Base-by-base conservation (phyloP, 2,329 filamentous ascomycete genomes). In the Tolypocladium inflatum region DNA sequence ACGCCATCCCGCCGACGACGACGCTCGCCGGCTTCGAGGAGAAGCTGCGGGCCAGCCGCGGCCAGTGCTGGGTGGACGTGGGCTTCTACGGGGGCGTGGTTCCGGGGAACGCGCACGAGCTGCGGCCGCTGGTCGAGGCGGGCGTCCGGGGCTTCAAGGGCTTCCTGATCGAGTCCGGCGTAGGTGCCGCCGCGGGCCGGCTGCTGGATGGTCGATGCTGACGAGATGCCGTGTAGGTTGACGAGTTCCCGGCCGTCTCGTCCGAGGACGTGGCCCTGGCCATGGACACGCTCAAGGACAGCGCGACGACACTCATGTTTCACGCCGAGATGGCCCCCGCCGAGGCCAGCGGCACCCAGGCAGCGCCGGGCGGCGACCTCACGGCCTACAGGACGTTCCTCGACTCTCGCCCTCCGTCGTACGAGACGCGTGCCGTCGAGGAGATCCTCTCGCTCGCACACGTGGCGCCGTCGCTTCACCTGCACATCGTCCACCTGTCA, bases 321-420 rank as follows among this genome's bases (percentile, higher is more conserved):
- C 94, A 99, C 70, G 94, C 94, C 58, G 94, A 99, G 74, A 97
- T 97, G 91, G 87, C 95, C 15, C 91, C 93, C n/a, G 90, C 91
- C 21, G 89, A 92, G 63, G 76, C 89, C 55, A 84, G 85, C 63
- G 91, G 37, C 19, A 7, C 43, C 51, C 26, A 58, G 43, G 41
- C 42, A 43, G 43, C 26, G 39, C 17, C 33, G n/a, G 39, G 23
- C 39, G 91, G 90, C 19, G 84, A 88, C 13, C 77, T 92, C 33
- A 87, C 86, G 56, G 79, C 86, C 37, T 99, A 99, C 77, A 83
- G 84, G 61, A 97, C 93, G 4, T 99, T 97, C 78, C 83, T 99
- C 50, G 86, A 90, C 62, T 97, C 93, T 3, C 88, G 94, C 0
- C 94, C 94, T 0, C 88, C 91, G 1, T 81, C 87, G 0, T 96